Percentiles rank a stretch among this genome's conserved stretches.
phyloP scores from a whole-genome alignment of 2,329 filamentous ascomycete genomes.

The Fusarium sp. region DNA sequence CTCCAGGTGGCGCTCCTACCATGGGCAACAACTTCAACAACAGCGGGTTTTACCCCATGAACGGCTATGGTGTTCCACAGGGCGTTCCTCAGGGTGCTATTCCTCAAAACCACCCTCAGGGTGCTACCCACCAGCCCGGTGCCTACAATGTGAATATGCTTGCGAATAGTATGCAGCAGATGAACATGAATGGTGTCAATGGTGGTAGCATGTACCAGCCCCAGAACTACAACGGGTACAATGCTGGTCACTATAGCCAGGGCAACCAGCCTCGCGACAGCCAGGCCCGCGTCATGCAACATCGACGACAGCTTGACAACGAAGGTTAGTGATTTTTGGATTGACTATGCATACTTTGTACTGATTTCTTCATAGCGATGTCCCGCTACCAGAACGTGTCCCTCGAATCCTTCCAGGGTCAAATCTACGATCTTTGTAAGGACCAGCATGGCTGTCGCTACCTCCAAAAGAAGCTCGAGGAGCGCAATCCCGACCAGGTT shows the following conservation, averaged over 20 bases:
- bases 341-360: background rate
- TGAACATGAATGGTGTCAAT: slow-evolving; percentile 65
- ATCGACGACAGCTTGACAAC: slow-evolving; percentile 78
- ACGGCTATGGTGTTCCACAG: slow-evolving; percentile 48
- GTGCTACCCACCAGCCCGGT: slow-evolving; percentile 43
- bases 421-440: slow-evolving; percentile 93
- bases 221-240: slow-evolving; percentile 70
- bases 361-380: slow-evolving; percentile 65
- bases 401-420: slow-evolving; percentile 82
- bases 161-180: slow-evolving; percentile 74
- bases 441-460: slow-evolving; percentile 98
- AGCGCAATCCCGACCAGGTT: slow-evolving; percentile 83
- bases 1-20: slow-evolving; percentile 41
- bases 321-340: slow-evolving; percentile 64
- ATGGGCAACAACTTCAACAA: slow-evolving; percentile 49
- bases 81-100: slow-evolving; percentile 30
- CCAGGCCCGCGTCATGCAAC: slow-evolving; percentile 80
- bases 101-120: slow-evolving; percentile 24
- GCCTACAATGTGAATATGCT: slow-evolving; percentile 62
- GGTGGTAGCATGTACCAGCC: slow-evolving; percentile 62
- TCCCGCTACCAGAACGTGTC: slow-evolving; percentile 86
- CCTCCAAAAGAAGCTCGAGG: slow-evolving; percentile 96
- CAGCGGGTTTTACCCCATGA: slow-evolving; percentile 50
- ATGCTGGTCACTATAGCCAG: slow-evolving; percentile 61
- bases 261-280: slow-evolving; percentile 74